phyloP scores from a whole-genome alignment of 352 stramenopile genomes.

The Elongisporangium undulatum region DNA sequence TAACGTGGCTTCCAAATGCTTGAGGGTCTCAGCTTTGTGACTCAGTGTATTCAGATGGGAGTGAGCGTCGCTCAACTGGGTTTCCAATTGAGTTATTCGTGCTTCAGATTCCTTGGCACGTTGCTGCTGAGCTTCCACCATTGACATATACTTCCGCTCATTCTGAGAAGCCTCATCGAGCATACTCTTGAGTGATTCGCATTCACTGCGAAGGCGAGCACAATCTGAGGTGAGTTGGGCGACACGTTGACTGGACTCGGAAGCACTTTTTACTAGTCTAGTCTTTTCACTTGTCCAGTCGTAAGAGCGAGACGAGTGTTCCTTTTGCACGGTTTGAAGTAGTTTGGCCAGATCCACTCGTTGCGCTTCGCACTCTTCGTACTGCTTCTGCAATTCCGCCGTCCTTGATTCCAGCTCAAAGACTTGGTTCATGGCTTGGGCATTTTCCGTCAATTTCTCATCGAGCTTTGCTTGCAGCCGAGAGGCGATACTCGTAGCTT shows the following conservation, averaged over 20 bases:
- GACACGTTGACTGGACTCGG: slow-evolving; percentile 31
- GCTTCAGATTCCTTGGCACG: slow-evolving; percentile 18
- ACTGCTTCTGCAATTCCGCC: slow-evolving; percentile 38
- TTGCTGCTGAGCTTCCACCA: slow-evolving; percentile 19
- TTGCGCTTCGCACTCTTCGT: slow-evolving; percentile 35
- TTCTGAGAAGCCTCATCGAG: slow-evolving; percentile 19
- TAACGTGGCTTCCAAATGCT: slow-evolving; percentile 28
- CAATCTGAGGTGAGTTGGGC: slow-evolving; percentile 21
- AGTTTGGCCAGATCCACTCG: slow-evolving; percentile 33
- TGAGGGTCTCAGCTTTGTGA: slow-evolving; percentile 37
- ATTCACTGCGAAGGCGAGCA: slow-evolving; percentile 39
- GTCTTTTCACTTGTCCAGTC: slow-evolving; percentile 67
- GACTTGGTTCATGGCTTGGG: slow-evolving; percentile 17
- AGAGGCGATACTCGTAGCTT: not conserved
- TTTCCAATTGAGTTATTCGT: slow-evolving; percentile 26
- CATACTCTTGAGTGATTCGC: slow-evolving; percentile 26
- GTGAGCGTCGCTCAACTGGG: slow-evolving; percentile 27
- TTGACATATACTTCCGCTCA: slow-evolving; percentile 24
- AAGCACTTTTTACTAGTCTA: slow-evolving; percentile 23
- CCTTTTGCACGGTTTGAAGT: slow-evolving; percentile 43
- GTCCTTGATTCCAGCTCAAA: slow-evolving; percentile 15
- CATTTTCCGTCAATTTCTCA: slow-evolving; percentile 20
- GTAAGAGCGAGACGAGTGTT: slow-evolving; percentile 42
- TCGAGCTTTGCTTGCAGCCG: slow-evolving; percentile 31
- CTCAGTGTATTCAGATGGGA: slow-evolving; percentile 15